Evolutionary conservation across 139 green algal genomes (phyloP).

Genomic region (Micractinium sp.): DNA sequence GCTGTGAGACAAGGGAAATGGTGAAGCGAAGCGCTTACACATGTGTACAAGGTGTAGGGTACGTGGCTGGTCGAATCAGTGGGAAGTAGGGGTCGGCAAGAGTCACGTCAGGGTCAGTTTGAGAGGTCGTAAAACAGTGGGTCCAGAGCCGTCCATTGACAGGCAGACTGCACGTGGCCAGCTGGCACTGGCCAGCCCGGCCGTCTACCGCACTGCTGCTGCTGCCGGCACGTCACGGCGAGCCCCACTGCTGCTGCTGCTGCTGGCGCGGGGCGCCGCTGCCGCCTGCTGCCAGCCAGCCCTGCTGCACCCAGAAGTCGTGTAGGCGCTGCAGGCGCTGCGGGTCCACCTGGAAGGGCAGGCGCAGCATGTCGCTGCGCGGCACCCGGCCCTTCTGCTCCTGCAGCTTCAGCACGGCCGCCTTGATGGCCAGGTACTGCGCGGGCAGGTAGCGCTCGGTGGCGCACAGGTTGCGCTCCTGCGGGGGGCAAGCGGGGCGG

Average conservation of each 20-base stretch:
- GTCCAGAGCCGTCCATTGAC: background rate
- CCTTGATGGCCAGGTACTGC: constrained; percentile 88
- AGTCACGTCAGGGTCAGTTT: background rate
- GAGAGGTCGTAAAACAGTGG: background rate
- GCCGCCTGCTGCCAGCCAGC: constrained; percentile 8
- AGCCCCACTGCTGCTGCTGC: constrained; percentile 10
- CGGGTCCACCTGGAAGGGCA: constrained; percentile 42
- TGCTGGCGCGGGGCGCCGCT: background rate
- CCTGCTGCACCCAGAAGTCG: constrained; percentile 39
- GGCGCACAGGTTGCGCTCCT: constrained; percentile 84
- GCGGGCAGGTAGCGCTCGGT: constrained; percentile 73
- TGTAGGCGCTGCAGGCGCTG: constrained; percentile 26
- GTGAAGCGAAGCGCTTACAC: no score
- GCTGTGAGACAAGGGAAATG: no score
- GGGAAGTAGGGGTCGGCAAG: background rate
- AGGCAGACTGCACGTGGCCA: background rate
- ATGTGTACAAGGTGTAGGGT: background rate
- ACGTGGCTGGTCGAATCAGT: no score
- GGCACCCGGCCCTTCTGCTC: constrained; percentile 18
- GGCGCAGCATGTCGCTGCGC: constrained; percentile 16
- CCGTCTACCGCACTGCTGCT: background rate
- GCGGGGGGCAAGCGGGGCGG: background rate
- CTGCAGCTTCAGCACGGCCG: constrained; percentile 64
- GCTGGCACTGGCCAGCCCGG: background rate
- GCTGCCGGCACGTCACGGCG: background rate